Percentiles rank a stretch among this genome's conserved stretches.
These are phyloP conservation scores for Hura crepitans DNA, from an alignment of 441 rosid species.

Conservation along the genomic window DNA sequence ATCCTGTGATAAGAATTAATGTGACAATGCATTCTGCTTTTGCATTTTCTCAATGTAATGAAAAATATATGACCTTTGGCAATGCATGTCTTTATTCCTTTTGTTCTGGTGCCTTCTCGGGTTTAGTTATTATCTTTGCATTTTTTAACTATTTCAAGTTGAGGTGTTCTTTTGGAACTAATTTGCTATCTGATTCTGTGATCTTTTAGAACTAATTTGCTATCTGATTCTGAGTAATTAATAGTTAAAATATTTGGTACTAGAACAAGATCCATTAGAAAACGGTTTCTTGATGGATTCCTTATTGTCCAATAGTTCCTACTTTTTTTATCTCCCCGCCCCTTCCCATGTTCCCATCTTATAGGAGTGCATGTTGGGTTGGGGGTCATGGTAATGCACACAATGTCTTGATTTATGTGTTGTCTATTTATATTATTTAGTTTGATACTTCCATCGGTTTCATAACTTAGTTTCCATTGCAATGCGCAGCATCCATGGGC, in stretches of 20 bases:
- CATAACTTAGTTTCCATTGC: slow-evolving; percentile 1
- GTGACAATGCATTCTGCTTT: neutral
- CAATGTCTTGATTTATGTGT: neutral
- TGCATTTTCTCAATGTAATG: neutral
- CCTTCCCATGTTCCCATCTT: neutral
- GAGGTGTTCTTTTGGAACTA: neutral
- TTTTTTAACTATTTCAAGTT: neutral
- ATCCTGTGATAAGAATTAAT: neutral
- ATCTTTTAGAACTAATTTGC: neutral
- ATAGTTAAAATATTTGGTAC: neutral
- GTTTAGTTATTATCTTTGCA: neutral
- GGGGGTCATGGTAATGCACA: too few relatives aligned
- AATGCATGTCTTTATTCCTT: neutral
- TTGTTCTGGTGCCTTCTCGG: neutral
- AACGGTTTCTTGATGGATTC: too few relatives aligned
- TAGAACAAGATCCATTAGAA: neutral
- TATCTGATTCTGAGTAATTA: neutral
- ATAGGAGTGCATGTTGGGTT: neutral
- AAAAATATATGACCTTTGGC: neutral
- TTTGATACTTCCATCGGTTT: neutral
- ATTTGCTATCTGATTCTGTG: neutral
- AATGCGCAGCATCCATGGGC: slow-evolving; percentile 68
- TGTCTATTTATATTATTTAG: neutral
- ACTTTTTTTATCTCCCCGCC: neutral
- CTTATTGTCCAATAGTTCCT: neutral